Percentiles rank a stretch among this genome's conserved stretches.
Conservation (phyloP, 495 filamentous ascomycete species). For the Pyronema omphalodes region DNA sequence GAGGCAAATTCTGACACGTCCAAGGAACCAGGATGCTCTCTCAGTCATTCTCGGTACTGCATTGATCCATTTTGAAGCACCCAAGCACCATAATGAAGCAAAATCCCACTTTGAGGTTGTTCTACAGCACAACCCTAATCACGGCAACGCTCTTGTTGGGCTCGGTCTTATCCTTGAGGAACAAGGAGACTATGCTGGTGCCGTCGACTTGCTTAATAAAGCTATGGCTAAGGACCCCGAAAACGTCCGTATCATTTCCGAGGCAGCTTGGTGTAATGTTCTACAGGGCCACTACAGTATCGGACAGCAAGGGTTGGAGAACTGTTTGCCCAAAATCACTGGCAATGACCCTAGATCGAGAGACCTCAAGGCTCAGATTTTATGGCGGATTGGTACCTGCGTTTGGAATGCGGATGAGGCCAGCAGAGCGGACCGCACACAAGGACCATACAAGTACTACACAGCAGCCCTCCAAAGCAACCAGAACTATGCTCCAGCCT, state of each 20-base stretch:
- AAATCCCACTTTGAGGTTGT: slow-evolving; percentile 63
- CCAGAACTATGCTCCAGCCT: slow-evolving; percentile 78
- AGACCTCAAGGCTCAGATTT: slow-evolving; percentile 60
- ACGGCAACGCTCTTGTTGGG: slow-evolving; percentile 67
- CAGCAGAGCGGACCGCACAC: slow-evolving; percentile 45
- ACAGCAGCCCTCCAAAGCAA: slow-evolving; percentile 69
- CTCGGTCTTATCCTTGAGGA: slow-evolving; percentile 83
- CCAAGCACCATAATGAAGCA: slow-evolving; percentile 76
- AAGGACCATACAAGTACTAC: slow-evolving; percentile 66
- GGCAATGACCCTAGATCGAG: slow-evolving; percentile 36
- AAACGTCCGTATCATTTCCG: slow-evolving; percentile 59
- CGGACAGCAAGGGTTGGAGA: slow-evolving; percentile 48
- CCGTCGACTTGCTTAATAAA: slow-evolving; percentile 55
- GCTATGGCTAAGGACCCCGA: slow-evolving; percentile 50
- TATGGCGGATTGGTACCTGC: slow-evolving; percentile 77
- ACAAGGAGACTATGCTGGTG: slow-evolving; percentile 65
- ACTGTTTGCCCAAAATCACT: slow-evolving; percentile 42
- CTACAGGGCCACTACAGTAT: slow-evolving; percentile 52
- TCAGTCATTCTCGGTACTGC: slow-evolving; percentile 63
- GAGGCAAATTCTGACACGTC: slow-evolving; percentile 5
- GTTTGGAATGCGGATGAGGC: slow-evolving; percentile 46
- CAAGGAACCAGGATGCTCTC: slow-evolving; percentile 45
- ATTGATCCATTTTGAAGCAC: slow-evolving; percentile 70
- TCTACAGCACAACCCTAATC: slow-evolving; percentile 47
- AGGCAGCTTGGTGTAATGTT: slow-evolving; percentile 78